These are phyloP conservation scores for Claviceps capensis DNA, from an alignment of 2,329 filamentous ascomycete species.

Conservation along the genomic window DNA sequence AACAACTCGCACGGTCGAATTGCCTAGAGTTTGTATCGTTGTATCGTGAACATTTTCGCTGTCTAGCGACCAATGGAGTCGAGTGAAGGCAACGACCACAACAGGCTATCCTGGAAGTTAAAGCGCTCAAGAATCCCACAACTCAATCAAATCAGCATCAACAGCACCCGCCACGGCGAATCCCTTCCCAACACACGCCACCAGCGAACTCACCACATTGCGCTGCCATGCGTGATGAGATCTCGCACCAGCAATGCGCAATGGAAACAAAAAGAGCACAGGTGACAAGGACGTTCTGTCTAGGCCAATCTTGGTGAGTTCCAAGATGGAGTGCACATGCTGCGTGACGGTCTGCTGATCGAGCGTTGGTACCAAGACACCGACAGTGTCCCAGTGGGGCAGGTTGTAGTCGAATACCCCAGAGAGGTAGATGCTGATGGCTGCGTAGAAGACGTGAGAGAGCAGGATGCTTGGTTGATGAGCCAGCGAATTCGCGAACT, in stretches of 20 bases:
- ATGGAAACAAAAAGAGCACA: conserved; percentile 20
- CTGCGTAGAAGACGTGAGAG: conserved; percentile 14
- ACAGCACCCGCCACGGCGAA: neutral
- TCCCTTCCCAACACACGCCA: neutral
- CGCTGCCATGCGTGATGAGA: conserved; percentile 7
- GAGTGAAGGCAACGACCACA: neutral
- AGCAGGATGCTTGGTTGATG: conserved; percentile 10
- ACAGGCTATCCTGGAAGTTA: neutral
- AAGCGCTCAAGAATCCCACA: neutral
- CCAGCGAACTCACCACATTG: neutral
- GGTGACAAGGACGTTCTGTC: conserved; percentile 14
- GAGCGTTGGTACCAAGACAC: neutral
- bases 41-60: neutral
- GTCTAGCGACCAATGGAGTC: neutral
- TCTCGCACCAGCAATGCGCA: conserved; percentile 21
- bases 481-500: neutral
- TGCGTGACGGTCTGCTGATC: neutral
- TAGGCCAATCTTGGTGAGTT: conserved; percentile 8
- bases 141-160: neutral
- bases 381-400: conserved; percentile 12
- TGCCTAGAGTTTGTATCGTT: too few species aligned
- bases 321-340: conserved; percentile 12
- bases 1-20: too few species aligned
- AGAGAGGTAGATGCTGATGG: conserved; percentile 23
- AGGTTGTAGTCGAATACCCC: conserved; percentile 24